Evolutionary conservation across 768 basidiomycete species (phyloP).

Genomic region (Tulasnella sp.): DNA sequence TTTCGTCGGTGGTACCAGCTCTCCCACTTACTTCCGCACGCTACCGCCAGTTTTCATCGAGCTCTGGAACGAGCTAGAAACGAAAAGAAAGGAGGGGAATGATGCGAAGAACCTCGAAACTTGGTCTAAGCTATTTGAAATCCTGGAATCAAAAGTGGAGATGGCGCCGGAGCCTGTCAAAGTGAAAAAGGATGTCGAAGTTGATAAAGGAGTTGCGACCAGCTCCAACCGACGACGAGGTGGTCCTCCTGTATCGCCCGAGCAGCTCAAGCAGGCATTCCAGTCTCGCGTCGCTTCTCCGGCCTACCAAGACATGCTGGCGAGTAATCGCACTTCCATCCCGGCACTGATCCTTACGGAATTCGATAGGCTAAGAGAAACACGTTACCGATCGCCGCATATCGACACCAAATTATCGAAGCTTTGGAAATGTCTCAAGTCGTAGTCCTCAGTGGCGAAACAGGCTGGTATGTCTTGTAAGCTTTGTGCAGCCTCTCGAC

Average conservation of each 20-base stretch:
- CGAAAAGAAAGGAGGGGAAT: conserved; percentile 48
- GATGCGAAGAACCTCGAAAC: conserved; percentile 56
- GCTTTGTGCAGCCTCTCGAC: conserved; percentile 29
- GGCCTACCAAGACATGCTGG: conserved; percentile 84
- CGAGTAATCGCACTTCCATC: conserved; percentile 34
- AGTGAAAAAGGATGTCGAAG: neutral
- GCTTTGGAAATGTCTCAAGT: conserved; percentile 69
- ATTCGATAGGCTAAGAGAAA: conserved; percentile 57
- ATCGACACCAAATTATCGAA: conserved; percentile 62
- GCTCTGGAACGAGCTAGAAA: conserved; percentile 86
- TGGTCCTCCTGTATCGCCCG: conserved; percentile 23
- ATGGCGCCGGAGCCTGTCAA: neutral
- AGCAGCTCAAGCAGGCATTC: conserved; percentile 53
- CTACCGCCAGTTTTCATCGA: conserved; percentile 80
- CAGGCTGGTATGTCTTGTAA: conserved; percentile 48
- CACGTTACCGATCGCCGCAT: conserved; percentile 75
- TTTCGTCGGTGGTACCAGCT: conserved; percentile 44
- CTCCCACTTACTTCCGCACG: conserved; percentile 61
- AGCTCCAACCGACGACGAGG: neutral
- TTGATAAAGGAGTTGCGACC: neutral
- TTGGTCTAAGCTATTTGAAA: conserved; percentile 60
- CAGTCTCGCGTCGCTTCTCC: conserved; percentile 50
- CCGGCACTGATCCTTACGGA: neutral
- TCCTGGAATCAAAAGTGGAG: conserved; percentile 57
- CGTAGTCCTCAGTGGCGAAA: conserved; percentile 79